phyloP scores from a whole-genome alignment of 495 filamentous ascomycete species.

The Aspergillus homomorphus region DNA sequence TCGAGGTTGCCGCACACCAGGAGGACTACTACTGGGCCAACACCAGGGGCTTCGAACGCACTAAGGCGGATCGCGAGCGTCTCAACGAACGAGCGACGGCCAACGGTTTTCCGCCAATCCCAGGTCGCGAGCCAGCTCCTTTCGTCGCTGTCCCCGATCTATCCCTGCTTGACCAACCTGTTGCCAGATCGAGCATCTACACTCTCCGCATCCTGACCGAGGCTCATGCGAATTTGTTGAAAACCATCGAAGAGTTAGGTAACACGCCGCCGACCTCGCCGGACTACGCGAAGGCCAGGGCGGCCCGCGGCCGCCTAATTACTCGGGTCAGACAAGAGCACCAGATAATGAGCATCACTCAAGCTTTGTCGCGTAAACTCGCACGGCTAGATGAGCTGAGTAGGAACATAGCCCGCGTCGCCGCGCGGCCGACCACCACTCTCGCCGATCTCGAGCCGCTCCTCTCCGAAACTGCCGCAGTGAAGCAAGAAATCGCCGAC shows the following conservation, averaged over 20 bases:
- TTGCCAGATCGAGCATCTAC: background rate
- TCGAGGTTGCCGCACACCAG: constrained; percentile 41
- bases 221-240: background rate
- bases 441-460: constrained; percentile 30
- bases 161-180: background rate
- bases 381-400: constrained; percentile 25
- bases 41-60: constrained; percentile 30
- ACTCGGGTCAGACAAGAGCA: background rate
- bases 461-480: constrained; percentile 21
- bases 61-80: constrained; percentile 30
- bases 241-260: background rate
- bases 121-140: constrained; percentile 23
- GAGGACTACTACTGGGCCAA: constrained; percentile 10
- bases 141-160: background rate
- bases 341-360: background rate
- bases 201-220: background rate
- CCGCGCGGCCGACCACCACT: constrained; percentile 28
- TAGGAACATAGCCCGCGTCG: constrained; percentile 29
- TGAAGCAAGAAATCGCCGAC: constrained; percentile 7
- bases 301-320: background rate
- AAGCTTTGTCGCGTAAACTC: background rate
- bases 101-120: constrained; percentile 34
- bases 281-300: background rate
- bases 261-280: background rate
- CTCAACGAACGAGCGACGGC: constrained; percentile 36